A percentile compares a stretch with the other conserved stretches of the same genome.
phyloP scores from a whole-genome alignment of 345 rosid species.

The Arabis hirsuta region DNA sequence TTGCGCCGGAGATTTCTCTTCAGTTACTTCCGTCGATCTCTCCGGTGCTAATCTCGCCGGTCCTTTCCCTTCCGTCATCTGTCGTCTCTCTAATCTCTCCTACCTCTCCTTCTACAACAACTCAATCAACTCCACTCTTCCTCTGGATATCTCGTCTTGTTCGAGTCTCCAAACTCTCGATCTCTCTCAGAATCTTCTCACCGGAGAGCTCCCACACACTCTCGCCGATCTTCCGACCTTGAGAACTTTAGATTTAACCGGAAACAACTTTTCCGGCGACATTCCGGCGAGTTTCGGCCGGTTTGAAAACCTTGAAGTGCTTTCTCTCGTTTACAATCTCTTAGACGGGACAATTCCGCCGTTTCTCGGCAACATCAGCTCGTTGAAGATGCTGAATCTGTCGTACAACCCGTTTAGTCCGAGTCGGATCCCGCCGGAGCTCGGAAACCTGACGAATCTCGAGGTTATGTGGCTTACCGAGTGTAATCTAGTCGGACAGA shows the following conservation, averaged over 20 bases:
- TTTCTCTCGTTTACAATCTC: conserved; percentile 79
- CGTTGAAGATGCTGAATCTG: conserved; percentile 75
- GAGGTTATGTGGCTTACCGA: conserved; percentile 94
- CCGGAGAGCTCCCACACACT: conserved; percentile 66
- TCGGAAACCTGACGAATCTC: conserved; percentile 78
- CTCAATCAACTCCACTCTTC: conserved; percentile 68
- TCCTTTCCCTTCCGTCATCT: conserved; percentile 74
- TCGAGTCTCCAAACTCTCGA: conserved; percentile 64
- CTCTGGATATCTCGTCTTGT: conserved; percentile 66
- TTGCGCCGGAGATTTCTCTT: conserved; percentile 48
- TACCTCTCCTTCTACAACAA: conserved; percentile 63
- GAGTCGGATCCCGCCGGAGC: conserved; percentile 80
- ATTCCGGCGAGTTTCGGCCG: conserved; percentile 69
- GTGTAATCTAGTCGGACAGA: conserved; percentile 76
- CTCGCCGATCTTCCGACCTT: conserved; percentile 63
- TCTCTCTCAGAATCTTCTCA: conserved; percentile 77
- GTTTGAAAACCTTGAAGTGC: conserved; percentile 76
- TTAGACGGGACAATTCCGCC: conserved; percentile 73
- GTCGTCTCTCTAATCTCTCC: conserved; percentile 64
- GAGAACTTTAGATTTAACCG: conserved; percentile 67
- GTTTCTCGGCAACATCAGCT: conserved; percentile 64
- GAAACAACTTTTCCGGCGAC: conserved; percentile 87
- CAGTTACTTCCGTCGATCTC: conserved; percentile 76
- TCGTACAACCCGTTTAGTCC: conserved; percentile 86
- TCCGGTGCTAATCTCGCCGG: conserved; percentile 61